Base-by-base conservation (phyloP, 2,329 filamentous ascomycete species). In the Botrytis galanthina region DNA sequence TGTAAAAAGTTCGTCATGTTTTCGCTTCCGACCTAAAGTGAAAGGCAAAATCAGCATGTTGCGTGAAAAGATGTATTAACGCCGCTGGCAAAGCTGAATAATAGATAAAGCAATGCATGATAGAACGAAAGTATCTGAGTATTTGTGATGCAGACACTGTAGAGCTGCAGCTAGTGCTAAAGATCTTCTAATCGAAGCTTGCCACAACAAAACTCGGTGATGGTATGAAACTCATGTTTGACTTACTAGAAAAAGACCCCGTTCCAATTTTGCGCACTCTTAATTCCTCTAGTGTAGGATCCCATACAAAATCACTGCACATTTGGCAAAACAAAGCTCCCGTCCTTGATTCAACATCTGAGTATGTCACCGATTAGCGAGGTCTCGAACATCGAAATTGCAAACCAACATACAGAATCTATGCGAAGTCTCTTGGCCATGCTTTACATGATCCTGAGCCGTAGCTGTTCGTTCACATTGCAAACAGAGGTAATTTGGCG, bases 241-340 rank as follows among this genome's bases (percentile, higher is more conserved):
- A 81, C 86, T 78, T 83, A 92, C 90, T 89, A 76, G 87, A 87
- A 77, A 90, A 91, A 32, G 88, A 88, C 59, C 90, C 89, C 3
- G 88, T 90, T 16, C 89, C 90, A 77, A 91, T 88, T 81, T 93
- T 93, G 73, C 90, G 87, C 60, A 93, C 83, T 74, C 93, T 87
- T 73, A 94, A 87, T 70, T 92, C 91, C 80, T 96, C 93, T 8
- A 96, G 85, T 9, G 91, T 92, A 9, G 92, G 92, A 78, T 96
- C 93, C 86, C 93, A 95, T 46, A 96, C 91, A 76, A 93, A 90
- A 81, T 96, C 93, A 80, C 92, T 89, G 80, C 93, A 96, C 80
- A 93, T 90, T 76, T 94, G 91, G 81, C 93, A 96, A 82, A 92
- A 95, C 10, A 96, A 84, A 68, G 89, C 87, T 57, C 93, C 93